phyloP scores from a whole-genome alignment of 768 basidiomycete species.

The Dentipellis sp. region DNA sequence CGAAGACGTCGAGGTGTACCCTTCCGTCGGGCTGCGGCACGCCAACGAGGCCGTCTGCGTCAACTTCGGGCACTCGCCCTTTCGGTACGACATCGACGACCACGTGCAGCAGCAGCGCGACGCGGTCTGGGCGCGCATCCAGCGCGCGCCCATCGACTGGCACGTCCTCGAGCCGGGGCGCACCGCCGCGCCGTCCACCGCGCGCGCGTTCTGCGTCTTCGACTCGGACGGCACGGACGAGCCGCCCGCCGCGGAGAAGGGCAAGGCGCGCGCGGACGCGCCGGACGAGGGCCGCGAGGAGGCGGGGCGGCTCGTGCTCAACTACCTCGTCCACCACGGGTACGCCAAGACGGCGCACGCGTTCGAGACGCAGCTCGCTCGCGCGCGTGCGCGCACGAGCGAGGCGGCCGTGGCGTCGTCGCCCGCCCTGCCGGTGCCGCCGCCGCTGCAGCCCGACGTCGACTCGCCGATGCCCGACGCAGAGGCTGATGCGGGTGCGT shows the following conservation, averaged over 20 bases:
- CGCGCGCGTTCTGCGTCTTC: constrained; percentile 3
- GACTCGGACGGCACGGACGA: constrained; percentile 11
- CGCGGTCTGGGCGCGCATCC: constrained; percentile 57
- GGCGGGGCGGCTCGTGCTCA: constrained; percentile 64
- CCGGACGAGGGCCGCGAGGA: constrained; percentile 21
- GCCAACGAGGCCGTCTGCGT: constrained; percentile 67
- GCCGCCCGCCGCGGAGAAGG: constrained; percentile 28
- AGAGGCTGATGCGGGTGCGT: constrained; percentile 24
- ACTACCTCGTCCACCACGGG: constrained; percentile 81
- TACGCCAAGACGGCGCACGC: constrained; percentile 64
- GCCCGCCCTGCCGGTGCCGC: constrained; percentile 11
- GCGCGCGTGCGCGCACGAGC: neutral
- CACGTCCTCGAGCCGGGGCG: constrained; percentile 19
- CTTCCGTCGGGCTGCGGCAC: constrained; percentile 84
- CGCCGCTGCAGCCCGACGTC: constrained; percentile 7
- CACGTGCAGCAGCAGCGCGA: constrained; percentile 69
- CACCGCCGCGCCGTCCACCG: constrained; percentile 1
- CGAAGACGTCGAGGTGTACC: constrained; percentile 60
- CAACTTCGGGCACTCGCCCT: constrained; percentile 84
- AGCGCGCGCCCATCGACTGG: constrained; percentile 45
- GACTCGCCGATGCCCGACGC: constrained; percentile 10
- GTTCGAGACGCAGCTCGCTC: constrained; percentile 41
- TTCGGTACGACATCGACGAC: constrained; percentile 86
- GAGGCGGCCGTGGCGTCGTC: constrained; percentile 1
- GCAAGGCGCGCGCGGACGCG: constrained; percentile 22